Conservation (phyloP, 345 rosid genomes). For the Citrus medica region DNA sequence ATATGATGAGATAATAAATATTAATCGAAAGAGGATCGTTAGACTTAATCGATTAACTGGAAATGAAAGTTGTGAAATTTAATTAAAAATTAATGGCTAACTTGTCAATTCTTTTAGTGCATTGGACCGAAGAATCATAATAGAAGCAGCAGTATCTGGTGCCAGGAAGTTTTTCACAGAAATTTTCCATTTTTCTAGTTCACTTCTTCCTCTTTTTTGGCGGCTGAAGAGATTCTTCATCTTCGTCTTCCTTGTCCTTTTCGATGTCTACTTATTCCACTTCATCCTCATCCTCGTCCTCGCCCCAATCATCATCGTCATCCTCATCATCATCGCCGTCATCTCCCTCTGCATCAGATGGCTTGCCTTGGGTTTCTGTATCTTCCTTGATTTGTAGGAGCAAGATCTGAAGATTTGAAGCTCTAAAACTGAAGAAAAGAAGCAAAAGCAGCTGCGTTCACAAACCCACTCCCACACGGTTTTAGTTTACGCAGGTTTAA, state of each 20-base stretch:
- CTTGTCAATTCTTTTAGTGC: too few relatives aligned
- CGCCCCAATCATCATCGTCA: conserved; percentile 19
- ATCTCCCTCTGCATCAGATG: conserved; percentile 58
- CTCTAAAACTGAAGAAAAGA: neutral
- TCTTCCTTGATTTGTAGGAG: conserved; percentile 25
- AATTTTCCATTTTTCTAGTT: conserved; percentile 8
- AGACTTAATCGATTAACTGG: too few relatives aligned
- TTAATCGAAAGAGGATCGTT: too few relatives aligned
- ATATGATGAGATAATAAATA: too few relatives aligned
- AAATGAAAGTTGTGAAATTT: too few relatives aligned
- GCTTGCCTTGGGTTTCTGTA: conserved; percentile 26
- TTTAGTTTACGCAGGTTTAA: too few relatives aligned
- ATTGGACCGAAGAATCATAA: too few relatives aligned
- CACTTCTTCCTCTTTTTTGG: conserved; percentile 95
- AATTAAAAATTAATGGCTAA: too few relatives aligned
- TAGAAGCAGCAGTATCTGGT: too few relatives aligned
- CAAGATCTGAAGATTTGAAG: neutral
- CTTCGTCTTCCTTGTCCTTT: conserved; percentile 70
- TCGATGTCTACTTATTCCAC: conserved; percentile 36
- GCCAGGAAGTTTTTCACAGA: too few relatives aligned
- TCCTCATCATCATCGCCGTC: conserved; percentile 32
- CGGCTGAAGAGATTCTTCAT: conserved; percentile 81
- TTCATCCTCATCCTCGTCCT: conserved; percentile 32
- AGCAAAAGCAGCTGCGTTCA: neutral
- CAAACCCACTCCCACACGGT: too few relatives aligned